Conservation (phyloP, 805 yeast genomes). For the Pichia cephalocereana region DNA sequence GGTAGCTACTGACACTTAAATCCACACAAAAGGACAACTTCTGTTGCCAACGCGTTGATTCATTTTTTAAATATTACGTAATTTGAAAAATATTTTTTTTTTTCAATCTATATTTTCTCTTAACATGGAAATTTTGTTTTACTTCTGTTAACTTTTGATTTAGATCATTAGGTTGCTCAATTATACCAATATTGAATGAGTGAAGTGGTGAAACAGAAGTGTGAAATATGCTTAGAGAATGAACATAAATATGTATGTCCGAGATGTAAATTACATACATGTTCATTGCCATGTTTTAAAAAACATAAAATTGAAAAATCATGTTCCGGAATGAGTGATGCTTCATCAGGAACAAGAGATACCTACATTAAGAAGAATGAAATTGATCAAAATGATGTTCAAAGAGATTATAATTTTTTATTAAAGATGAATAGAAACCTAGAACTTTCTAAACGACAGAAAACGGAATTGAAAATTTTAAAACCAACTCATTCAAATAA, state of each 20-base stretch:
- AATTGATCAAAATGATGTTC: conserved; percentile 43
- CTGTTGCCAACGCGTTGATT: no score
- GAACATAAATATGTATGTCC: conserved; percentile 70
- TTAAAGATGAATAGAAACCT: conserved; percentile 34
- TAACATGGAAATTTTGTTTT: no score
- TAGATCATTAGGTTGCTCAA: neutral
- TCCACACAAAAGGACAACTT: no score
- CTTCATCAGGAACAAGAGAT: conserved; percentile 29
- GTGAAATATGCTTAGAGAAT: conserved; percentile 37
- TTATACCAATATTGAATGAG: neutral
- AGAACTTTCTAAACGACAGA: conserved; percentile 3
- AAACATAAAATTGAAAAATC: conserved; percentile 52
- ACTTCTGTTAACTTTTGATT: no score
- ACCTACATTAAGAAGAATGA: conserved; percentile 42
- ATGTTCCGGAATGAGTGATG: conserved; percentile 61
- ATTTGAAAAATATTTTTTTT: no score
- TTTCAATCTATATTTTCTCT: no score
- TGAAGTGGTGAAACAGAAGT: conserved; percentile 12
- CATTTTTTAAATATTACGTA: no score
- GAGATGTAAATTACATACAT: conserved; percentile 56
- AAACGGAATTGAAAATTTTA: neutral
- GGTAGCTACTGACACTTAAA: no score
- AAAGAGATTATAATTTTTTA: conserved; percentile 79
- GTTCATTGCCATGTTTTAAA: conserved; percentile 64
- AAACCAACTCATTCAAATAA: conserved; percentile 31